Evolutionary conservation across 768 basidiomycete species (phyloP), one percentile per base, ranked within the genome.

Genomic region (Collybiopsis confluens): DNA sequence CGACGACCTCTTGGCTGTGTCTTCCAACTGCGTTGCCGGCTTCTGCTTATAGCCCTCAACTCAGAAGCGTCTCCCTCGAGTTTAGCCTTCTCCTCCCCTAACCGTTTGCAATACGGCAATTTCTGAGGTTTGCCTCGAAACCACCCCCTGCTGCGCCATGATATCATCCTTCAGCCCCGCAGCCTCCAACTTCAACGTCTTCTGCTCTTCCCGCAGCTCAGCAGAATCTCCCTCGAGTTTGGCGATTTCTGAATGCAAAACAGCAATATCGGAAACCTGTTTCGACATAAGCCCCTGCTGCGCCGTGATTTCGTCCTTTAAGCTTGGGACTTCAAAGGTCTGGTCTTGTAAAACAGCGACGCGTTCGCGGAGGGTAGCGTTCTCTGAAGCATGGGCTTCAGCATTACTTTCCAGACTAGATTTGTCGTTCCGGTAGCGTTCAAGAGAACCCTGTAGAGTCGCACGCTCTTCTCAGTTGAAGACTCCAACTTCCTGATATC

Each of bases 211-310:
- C n/a, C n/a, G n/a, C n/a, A n/a, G n/a, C n/a, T n/a, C n/a, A n/a
- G n/a, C n/a, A n/a, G n/a, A 0, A 40, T 20, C 28, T 2, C 33
- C 42, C 26, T 52, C 35, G 18, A 52, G 50, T n/a, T 13, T 28
- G 16, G 50, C 16, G 4, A 41, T 52, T 23, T 52, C 50, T 16
- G 41, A 41, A 10, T 15, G 3, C 7, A 52, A 40, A 2, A 43
- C 50, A 18, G 50, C 50, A 20, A 41, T 40, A 45, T 56, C 56
- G 18, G 50, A 64, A 52, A 67, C 62, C 52, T 64, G 55, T 56
- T 64, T 68, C 55, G 56, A 59, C 28, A 58, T 57, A 61, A 9
- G 15, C 16, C n/a, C 20, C 38, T 52, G 47, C 2, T 36, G 47
- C 11, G 33, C 23, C 9, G 47, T 16, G n/a, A 9, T 4, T 16